Evolutionary conservation across 352 stramenopile genomes (phyloP), one percentile per base, ranked within the genome.

Genomic region (Pythium dissotocum): DNA sequence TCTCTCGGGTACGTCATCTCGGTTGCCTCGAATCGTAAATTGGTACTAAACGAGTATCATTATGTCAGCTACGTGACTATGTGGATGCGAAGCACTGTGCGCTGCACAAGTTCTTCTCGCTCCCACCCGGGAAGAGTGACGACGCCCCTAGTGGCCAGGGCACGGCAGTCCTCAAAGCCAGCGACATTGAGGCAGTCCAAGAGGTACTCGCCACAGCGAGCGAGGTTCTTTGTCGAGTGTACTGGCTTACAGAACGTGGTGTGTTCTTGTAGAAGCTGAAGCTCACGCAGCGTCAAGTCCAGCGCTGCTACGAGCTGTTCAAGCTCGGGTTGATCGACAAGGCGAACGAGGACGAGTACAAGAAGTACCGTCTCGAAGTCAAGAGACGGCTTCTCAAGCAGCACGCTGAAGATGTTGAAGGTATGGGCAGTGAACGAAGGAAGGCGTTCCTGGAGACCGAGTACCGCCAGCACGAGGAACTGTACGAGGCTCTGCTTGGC

Each of bases 371-470:
- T 0, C 68, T 94, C 4, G 85, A 95, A 70, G 80, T 95, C 48
- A 95, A 95, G 71, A 88, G 88, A 69, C 86, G 88, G 30, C 80
- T 95, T 48, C 86, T 88, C 61, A 83, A 77, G 58, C 63, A 82
- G 35, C 78, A 93, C 55, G 72, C 66, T 13, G 88, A 93, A 59
- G 86, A 94, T 33, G 54, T 95, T 36, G 86, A 93, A 44, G 83
- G 65, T 42, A 93, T 93, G 85, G 78, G 66, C 57, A 85, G 65
- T 35, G 86, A 91, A 51, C 83, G 83, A 10, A 82, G 86, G 55
- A 94, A 95, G 66, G 82, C 82, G 21, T 93, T 94, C 67, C 80
- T 95, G 9, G 83, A 91, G 30, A 59, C 70, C 57, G 82, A 89
- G 77, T 94, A 78, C 67, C 73, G 77, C 58, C 38, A 70, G 38